Evolutionary conservation across 495 filamentous ascomycete species (phyloP).

Genomic region (Aspergillus carlsbadensis): DNA sequence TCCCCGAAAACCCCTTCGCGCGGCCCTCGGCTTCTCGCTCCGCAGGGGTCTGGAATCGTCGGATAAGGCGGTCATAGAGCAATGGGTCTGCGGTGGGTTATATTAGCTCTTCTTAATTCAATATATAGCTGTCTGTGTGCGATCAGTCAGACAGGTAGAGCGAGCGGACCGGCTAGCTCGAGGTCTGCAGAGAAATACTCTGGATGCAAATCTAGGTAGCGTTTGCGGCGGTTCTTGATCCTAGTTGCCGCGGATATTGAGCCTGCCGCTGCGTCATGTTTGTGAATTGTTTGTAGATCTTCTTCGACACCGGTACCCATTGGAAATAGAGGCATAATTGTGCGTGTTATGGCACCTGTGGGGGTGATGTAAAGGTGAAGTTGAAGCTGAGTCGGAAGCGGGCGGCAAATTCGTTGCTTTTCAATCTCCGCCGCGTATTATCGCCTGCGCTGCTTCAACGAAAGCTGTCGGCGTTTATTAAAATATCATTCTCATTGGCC

Average conservation of each 20-base stretch:
- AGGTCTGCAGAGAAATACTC: constrained; percentile 64
- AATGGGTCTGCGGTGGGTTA: constrained; percentile 59
- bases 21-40: constrained; percentile 73
- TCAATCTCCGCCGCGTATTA: not conserved
- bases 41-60: constrained; percentile 69
- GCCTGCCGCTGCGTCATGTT: constrained; percentile 2
- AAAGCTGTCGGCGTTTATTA: not conserved
- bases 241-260: constrained; percentile 20
- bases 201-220: constrained; percentile 61
- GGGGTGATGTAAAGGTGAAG: not conserved
- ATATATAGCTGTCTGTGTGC: not conserved
- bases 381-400: constrained; percentile 20
- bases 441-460: not conserved
- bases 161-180: constrained; percentile 61
- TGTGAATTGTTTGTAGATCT: constrained; percentile 10
- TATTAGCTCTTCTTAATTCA: constrained; percentile 29
- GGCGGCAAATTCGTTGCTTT: constrained; percentile 28
- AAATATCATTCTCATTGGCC: not conserved
- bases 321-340: constrained; percentile 43
- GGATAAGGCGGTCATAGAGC: constrained; percentile 75
- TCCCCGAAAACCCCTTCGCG: constrained; percentile 69
- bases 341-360: not conserved
- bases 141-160: constrained; percentile 27
- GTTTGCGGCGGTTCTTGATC: constrained; percentile 62
- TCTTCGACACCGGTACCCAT: constrained; percentile 27